phyloP scores from a whole-genome alignment of 768 basidiomycete species.

The Amanita muscaria region DNA sequence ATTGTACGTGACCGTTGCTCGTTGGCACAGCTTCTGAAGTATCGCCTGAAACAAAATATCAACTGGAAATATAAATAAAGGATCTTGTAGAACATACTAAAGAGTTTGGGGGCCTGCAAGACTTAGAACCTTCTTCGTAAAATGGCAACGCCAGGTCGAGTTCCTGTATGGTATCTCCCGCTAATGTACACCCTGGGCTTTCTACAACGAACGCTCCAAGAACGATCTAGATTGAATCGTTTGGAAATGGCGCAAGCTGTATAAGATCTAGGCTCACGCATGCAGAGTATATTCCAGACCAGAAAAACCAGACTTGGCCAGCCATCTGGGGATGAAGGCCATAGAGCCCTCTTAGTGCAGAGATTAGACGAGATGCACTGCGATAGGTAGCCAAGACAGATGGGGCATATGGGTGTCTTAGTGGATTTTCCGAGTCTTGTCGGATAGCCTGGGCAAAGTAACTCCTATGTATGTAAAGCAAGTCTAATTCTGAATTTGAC shows the following conservation, averaged over 20 bases:
- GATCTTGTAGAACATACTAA: conserved; percentile 20
- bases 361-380: conserved; percentile 34
- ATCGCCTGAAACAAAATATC: conserved; percentile 21
- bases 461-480: conserved; percentile 39
- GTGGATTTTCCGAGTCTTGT: conserved; percentile 31
- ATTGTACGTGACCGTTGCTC: conserved; percentile 25
- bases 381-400: conserved; percentile 38
- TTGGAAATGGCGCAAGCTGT: conserved; percentile 14
- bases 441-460: conserved; percentile 41
- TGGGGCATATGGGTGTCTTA: conserved; percentile 34
- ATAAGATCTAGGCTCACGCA: conserved; percentile 28
- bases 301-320: conserved; percentile 38
- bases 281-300: conserved; percentile 40
- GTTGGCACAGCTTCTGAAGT: conserved; percentile 27
- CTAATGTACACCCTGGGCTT: conserved; percentile 35
- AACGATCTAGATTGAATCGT: conserved; percentile 25
- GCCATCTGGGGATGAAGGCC: conserved; percentile 24
- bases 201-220: conserved; percentile 38
- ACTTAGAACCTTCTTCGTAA: conserved; percentile 33
- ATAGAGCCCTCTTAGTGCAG: conserved; percentile 30
- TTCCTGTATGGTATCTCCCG: conserved; percentile 29
- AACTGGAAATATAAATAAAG: neutral
- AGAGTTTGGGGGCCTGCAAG: conserved; percentile 28
- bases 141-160: conserved; percentile 29
- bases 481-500: conserved; percentile 19